Conservation (phyloP, 768 basidiomycete species). For the Zangia roseola region DNA sequence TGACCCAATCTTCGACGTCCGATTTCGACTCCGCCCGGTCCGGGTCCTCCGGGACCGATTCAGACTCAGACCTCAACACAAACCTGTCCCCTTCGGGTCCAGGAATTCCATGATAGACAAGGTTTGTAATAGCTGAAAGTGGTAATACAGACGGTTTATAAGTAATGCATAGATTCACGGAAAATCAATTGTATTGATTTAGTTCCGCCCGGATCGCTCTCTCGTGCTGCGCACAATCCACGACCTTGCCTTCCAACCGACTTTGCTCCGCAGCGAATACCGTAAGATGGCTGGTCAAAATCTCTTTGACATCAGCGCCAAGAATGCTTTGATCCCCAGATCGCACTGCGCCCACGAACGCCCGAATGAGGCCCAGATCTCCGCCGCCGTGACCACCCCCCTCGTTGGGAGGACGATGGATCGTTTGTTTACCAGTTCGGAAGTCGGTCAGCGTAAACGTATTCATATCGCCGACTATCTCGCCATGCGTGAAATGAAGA, state of each 20-base stretch:
- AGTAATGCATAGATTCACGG: too few relatives aligned
- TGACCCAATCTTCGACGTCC: too few relatives aligned
- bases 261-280: constrained; percentile 89
- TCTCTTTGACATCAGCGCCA: constrained; percentile 65
- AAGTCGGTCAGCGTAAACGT: constrained; percentile 79
- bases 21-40: too few relatives aligned
- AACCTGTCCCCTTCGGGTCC: too few relatives aligned
- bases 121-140: neutral
- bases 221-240: constrained; percentile 71
- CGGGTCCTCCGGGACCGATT: too few relatives aligned
- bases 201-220: constrained; percentile 40
- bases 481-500: constrained; percentile 83
- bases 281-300: constrained; percentile 75
- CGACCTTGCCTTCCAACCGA: constrained; percentile 62
- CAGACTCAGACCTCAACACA: too few relatives aligned
- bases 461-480: constrained; percentile 84
- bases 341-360: constrained; percentile 76
- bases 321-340: constrained; percentile 60
- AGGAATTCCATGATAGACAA: neutral
- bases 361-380: constrained; percentile 69
- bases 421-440: constrained; percentile 46
- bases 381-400: constrained; percentile 85
- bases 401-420: constrained; percentile 48
- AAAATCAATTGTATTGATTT: neutral
- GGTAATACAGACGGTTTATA: neutral